These are phyloP conservation scores for Calvatia gigantea DNA, from an alignment of 768 basidiomycete genomes.

Conservation along the genomic window DNA sequence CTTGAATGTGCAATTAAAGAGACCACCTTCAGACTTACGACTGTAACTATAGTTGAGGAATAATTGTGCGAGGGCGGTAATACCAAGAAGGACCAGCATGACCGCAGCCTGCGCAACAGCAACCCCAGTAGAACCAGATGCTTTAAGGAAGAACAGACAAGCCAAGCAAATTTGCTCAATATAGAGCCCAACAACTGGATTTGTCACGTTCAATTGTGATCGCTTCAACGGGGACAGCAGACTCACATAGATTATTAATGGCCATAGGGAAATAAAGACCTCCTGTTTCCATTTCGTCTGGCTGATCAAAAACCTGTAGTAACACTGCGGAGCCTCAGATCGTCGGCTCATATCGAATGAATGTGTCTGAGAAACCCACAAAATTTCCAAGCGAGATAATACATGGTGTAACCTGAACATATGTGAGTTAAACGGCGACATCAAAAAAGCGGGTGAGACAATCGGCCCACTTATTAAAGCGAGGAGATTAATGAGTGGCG, in stretches of 20 bases:
- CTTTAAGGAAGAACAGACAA: conserved; percentile 65
- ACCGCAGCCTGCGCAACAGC: conserved; percentile 43
- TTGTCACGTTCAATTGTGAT: background rate
- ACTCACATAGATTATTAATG: conserved; percentile 46
- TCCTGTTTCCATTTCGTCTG: conserved; percentile 45
- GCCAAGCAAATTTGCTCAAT: conserved; percentile 65
- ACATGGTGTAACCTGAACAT: conserved; percentile 43
- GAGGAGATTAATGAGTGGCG: conserved; percentile 64
- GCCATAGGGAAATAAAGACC: conserved; percentile 44
- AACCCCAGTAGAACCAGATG: conserved; percentile 27
- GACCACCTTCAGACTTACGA: conserved; percentile 27
- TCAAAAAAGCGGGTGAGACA: too few species aligned
- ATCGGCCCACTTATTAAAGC: conserved; percentile 49
- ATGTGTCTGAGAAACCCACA: conserved; percentile 30
- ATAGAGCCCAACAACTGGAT: conserved; percentile 62
- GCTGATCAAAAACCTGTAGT: conserved; percentile 52
- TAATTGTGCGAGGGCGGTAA: conserved; percentile 45
- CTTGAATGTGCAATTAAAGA: background rate
- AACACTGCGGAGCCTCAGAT: conserved; percentile 30
- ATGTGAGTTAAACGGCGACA: too few species aligned
- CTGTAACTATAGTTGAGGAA: conserved; percentile 34
- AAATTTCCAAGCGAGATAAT: conserved; percentile 61
- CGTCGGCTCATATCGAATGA: background rate
- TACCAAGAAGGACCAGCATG: conserved; percentile 55
- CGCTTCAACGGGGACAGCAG: background rate